These are phyloP conservation scores for Ophiostoma australiae DNA, from an alignment of 2,329 filamentous ascomycete species.

Conservation along the genomic window DNA sequence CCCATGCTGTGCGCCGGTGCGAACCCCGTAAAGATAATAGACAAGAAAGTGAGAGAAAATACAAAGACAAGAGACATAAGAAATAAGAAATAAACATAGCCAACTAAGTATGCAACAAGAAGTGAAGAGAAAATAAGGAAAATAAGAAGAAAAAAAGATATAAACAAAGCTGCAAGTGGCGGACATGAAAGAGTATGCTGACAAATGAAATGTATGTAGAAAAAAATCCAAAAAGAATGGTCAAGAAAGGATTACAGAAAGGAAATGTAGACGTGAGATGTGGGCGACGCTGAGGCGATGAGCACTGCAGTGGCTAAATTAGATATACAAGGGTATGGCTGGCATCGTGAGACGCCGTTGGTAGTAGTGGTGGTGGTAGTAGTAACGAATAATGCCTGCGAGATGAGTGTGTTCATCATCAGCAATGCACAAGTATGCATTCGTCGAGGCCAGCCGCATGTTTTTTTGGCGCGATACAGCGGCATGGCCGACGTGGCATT, in stretches of 20 bases:
- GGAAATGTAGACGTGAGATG: background rate
- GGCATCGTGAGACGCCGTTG: background rate
- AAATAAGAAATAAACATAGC: constrained; percentile 12
- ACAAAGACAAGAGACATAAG: constrained; percentile 17
- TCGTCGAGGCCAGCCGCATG: background rate
- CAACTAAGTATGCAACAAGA: constrained; percentile 14
- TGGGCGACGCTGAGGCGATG: background rate
- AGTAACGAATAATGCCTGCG: background rate
- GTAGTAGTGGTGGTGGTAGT: background rate
- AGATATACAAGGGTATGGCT: background rate
- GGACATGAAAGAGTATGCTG: background rate
- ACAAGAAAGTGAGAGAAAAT: constrained; percentile 1
- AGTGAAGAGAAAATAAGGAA: background rate
- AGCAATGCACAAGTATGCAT: background rate
- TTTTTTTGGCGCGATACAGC: background rate
- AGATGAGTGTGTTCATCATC: background rate
- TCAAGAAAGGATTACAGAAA: background rate
- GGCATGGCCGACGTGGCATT: constrained; percentile 1
- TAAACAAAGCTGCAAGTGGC: background rate
- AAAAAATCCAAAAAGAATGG: constrained; percentile 2
- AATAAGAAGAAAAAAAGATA: background rate
- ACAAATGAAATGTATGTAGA: constrained; percentile 9
- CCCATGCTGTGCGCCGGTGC: constrained; percentile 26
- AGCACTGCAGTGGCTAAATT: constrained; percentile 6
- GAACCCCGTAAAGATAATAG: constrained; percentile 19